These are phyloP conservation scores for Immersiporthe knoxdaviesiana DNA, from an alignment of 2,329 filamentous ascomycete genomes.

Conservation along the genomic window DNA sequence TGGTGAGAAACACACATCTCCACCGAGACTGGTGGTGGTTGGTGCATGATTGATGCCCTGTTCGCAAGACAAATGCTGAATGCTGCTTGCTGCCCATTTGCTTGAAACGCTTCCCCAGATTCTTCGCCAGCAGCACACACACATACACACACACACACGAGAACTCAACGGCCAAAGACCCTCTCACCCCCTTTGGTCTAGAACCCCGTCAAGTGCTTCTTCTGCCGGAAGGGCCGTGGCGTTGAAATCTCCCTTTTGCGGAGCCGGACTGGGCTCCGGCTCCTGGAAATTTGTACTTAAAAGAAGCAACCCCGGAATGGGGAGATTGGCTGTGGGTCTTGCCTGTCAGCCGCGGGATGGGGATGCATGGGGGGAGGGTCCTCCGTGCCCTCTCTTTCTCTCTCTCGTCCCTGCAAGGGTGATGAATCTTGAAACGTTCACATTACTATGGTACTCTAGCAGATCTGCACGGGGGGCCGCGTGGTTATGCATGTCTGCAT, in stretches of 20 bases:
- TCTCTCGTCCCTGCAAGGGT: not conserved
- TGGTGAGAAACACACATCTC: not conserved
- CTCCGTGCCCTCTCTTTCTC: not conserved
- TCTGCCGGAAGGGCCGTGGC: not conserved
- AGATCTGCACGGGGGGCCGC: conserved; percentile 1
- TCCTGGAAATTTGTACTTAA: not conserved
- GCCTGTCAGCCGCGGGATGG: conserved; percentile 4
- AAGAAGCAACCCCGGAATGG: not conserved
- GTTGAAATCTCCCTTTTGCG: conserved; percentile 6
- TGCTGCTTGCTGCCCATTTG: too few species aligned
- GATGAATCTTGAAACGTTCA: conserved; percentile 4
- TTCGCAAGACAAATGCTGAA: not conserved
- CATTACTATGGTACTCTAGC: not conserved
- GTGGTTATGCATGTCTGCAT: not conserved
- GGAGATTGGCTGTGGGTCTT: conserved; percentile 13
- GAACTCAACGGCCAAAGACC: not conserved
- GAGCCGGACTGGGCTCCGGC: not conserved
- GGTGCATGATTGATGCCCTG: not conserved
- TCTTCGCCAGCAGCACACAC: not conserved
- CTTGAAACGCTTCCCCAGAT: conserved; percentile 4
- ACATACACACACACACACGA: not conserved
- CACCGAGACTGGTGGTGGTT: not conserved
- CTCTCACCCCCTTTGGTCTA: not conserved
- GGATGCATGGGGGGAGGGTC: not conserved
- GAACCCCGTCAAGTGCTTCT: not conserved